phyloP scores from a whole-genome alignment of 108 stramenopile species.

The Nitzschia sp. region DNA sequence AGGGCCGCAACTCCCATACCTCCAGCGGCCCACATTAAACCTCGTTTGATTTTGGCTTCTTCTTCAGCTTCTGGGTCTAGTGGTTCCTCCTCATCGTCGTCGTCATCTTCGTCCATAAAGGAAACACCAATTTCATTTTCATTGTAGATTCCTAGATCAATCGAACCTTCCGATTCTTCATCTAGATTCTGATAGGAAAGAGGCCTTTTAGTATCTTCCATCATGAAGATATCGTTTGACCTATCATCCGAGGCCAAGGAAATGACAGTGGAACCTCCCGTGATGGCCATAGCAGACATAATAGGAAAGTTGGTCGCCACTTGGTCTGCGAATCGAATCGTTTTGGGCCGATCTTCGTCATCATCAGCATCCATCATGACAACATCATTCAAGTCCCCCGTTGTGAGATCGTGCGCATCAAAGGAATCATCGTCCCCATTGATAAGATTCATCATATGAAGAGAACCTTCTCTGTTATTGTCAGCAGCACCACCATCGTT shows the following conservation, averaged over 20 bases:
- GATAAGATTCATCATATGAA: background rate
- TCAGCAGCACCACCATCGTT: background rate
- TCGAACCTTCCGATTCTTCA: constrained; percentile 3
- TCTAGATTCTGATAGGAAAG: constrained; percentile 15
- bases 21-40: background rate
- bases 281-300: too few species aligned
- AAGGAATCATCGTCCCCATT: background rate
- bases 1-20: background rate
- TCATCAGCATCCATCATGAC: too few species aligned
- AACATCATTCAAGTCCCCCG: background rate
- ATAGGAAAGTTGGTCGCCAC: background rate
- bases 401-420: background rate
- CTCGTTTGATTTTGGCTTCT: background rate
- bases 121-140: background rate
- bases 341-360: background rate
- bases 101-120: background rate
- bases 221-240: background rate
- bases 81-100: background rate
- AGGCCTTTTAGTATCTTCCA: background rate
- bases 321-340: background rate
- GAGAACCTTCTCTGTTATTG: background rate
- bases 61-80: constrained; percentile 2
- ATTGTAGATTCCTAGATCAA: constrained; percentile 14
- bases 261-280: background rate
- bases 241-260: background rate